phyloP scores from a whole-genome alignment of 2,329 filamentous ascomycete species.

The Tolypocladium pustulatum region DNA sequence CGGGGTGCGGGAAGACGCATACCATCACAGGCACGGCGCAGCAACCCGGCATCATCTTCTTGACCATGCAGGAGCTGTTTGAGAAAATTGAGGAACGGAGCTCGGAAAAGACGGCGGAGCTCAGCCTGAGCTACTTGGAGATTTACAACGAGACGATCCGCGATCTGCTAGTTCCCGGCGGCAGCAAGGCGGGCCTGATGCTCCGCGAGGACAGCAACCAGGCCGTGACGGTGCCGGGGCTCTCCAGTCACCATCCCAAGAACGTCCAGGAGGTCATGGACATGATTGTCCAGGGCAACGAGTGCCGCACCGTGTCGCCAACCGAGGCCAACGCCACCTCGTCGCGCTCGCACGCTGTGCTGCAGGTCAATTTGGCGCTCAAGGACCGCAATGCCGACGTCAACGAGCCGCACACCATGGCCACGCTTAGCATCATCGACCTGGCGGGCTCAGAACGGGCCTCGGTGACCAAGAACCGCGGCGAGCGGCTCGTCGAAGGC shows the following conservation, averaged over 20 bases:
- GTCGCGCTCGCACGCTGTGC: constrained; percentile 89
- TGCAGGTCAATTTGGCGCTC: constrained; percentile 92
- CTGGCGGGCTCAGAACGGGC: constrained; percentile 91
- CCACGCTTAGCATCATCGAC: constrained; percentile 96
- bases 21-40: constrained; percentile 89
- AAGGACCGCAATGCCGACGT: constrained; percentile 89
- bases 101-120: constrained; percentile 78
- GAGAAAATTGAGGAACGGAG: constrained; percentile 85
- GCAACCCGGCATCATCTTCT: constrained; percentile 93
- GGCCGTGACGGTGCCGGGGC: constrained; percentile 77
- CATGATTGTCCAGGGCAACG: constrained; percentile 93
- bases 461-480: constrained; percentile 92
- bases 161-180: constrained; percentile 79
- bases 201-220: constrained; percentile 91
- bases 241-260: constrained; percentile 83
- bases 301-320: constrained; percentile 88
- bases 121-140: constrained; percentile 90
- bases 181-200: constrained; percentile 76
- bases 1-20: constrained; percentile 96
- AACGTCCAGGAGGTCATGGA: constrained; percentile 98
- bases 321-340: constrained; percentile 97
- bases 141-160: constrained; percentile 99
- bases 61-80: constrained; percentile 98
- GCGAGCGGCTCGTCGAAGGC: constrained; percentile 81
- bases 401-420: constrained; percentile 95